Base-by-base conservation (phyloP, 2,329 filamentous ascomycete species). In the Nothophaeocryptopus gaeumannii region DNA sequence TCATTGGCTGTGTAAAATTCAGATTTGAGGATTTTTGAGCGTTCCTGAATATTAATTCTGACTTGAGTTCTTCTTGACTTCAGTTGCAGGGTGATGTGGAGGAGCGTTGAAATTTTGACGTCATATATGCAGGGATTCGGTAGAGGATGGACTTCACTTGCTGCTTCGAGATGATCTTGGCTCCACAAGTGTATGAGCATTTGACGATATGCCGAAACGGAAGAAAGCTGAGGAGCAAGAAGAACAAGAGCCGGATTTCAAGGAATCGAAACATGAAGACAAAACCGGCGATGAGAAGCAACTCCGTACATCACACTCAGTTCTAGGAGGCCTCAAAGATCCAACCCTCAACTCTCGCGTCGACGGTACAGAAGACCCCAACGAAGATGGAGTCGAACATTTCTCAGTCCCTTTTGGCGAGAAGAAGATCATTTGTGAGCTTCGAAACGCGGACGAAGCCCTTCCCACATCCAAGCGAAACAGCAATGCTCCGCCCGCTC, bases 371-470 rank as follows among this genome's bases (percentile, higher is more conserved):
- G 11, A 20, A 37, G 13, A 13, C 10, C 14, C 43, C 38, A 39
- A 8, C 5, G 10, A 14, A 9, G 31, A 13, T 26, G 20, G 20
- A 12, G 20, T 39, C 37, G 26, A 46, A 15, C 32, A 46, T 11
- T 59, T 47, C 47, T 51, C 41, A 8, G 45, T 62, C 30, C 54
- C 54, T 5, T 56, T 54, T 39, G 50, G 50, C 41, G 49, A 57
- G 32, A 62, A 60, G 43, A 9, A 37, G 3, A 58, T 61, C 40
- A 36, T 33, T 15, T 62, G 55, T 45, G 51, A 59, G 38, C 40
- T 37, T 2, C 51, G 54, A 8, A 41, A 41, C 20, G 2, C 34
- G 8, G 13, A 33, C 11, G n/a, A n/a, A n/a, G n/a, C n/a, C n/a
- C n/a, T n/a, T n/a, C n/a, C n/a, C n/a, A n/a, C n/a, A n/a, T n/a